These are phyloP conservation scores for Cyclospora cayetanensis DNA, from an alignment of 169 alveolate species.

Conservation along the genomic window DNA sequence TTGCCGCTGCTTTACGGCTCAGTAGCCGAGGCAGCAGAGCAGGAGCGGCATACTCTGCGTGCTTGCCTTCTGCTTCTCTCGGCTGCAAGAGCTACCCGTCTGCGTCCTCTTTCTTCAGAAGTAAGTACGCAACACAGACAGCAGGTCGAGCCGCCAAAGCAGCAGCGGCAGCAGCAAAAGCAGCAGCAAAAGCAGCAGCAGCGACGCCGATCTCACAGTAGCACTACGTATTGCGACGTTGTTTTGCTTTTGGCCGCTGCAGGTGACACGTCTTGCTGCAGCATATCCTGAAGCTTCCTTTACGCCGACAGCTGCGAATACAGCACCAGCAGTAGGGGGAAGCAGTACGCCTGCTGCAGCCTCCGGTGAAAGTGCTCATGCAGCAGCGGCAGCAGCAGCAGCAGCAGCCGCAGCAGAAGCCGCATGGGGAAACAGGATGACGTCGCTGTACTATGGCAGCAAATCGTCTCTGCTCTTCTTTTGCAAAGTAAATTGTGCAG, in stretches of 20 bases:
- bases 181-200: no score
- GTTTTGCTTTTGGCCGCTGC: neutral
- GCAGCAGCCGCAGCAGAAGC: conserved; percentile 30
- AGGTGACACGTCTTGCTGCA: neutral
- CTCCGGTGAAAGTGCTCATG: no score
- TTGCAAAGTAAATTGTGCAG: neutral
- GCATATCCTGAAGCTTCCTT: neutral
- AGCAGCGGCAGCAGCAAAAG: no score
- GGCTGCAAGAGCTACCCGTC: neutral
- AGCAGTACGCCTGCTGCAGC: neutral
- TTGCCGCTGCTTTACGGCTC: neutral
- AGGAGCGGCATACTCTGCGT: neutral
- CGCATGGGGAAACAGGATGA: neutral
- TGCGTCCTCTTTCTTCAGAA: neutral
- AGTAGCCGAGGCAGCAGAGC: neutral
- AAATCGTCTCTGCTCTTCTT: neutral
- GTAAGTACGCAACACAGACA: neutral
- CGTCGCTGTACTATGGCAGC: neutral
- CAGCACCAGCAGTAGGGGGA: neutral
- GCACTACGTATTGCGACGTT: no score
- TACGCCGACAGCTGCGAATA: no score
- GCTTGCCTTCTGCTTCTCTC: neutral
- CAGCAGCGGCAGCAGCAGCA: neutral
- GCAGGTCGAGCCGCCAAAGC: no score
- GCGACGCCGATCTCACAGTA: no score